These are phyloP conservation scores for Trichosporon sp. DNA, from an alignment of 1,284 basidiomycete species.

Conservation along the genomic window DNA sequence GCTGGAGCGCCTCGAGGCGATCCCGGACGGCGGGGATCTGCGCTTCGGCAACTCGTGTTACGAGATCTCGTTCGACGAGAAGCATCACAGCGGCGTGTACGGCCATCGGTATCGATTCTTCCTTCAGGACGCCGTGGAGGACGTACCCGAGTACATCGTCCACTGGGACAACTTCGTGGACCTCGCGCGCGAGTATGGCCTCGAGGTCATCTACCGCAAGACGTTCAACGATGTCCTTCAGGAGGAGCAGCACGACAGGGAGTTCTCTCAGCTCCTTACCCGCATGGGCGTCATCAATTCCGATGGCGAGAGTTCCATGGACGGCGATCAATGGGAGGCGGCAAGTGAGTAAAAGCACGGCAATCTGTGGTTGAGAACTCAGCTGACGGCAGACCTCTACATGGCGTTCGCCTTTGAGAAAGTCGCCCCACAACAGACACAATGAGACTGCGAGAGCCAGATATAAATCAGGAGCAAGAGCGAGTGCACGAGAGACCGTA, in stretches of 20 bases:
- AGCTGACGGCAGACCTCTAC: constrained; percentile 61
- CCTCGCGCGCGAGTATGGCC: constrained; percentile 73
- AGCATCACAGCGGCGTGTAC: constrained; percentile 59
- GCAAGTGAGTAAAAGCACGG: constrained; percentile 63
- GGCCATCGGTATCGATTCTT: constrained; percentile 94
- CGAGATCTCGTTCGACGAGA: constrained; percentile 74
- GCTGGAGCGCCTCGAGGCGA: constrained; percentile 62
- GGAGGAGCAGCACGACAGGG: constrained; percentile 66
- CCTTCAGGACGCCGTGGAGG: constrained; percentile 87
- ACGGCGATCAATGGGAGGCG: constrained; percentile 90
- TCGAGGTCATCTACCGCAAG: constrained; percentile 70
- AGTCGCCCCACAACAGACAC: constrained; percentile 27
- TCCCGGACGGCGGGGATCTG: constrained; percentile 61
- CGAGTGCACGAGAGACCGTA: background rate
- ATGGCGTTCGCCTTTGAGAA: constrained; percentile 77
- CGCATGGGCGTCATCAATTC: constrained; percentile 83
- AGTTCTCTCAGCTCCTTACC: constrained; percentile 70
- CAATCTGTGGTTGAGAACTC: no score
- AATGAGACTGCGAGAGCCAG: background rate
- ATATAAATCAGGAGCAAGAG: no score
- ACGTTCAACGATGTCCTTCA: constrained; percentile 83
- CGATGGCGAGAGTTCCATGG: constrained; percentile 80
- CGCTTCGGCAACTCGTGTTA: constrained; percentile 89
- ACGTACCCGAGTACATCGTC: constrained; percentile 95
- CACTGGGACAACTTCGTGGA: constrained; percentile 85